Evolutionary conservation across 2,329 filamentous ascomycete species (phyloP).

Genomic region (Purpureocillium takamizusanense): DNA sequence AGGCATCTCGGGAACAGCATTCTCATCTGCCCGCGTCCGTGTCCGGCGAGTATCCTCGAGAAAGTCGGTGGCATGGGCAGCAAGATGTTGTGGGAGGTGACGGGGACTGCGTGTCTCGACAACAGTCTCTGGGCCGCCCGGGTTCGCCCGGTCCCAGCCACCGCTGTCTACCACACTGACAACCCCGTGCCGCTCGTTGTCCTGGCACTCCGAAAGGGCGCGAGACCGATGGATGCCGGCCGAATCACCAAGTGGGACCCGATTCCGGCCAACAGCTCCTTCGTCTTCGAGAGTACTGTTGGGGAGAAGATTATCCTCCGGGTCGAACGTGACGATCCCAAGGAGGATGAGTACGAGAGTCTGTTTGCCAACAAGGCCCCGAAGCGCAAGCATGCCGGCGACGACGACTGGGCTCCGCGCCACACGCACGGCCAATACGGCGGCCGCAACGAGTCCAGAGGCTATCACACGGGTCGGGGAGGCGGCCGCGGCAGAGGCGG

Average conservation of each 20-base stretch:
- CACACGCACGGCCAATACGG: slow-evolving; percentile 22
- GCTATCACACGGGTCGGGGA: slow-evolving; percentile 32
- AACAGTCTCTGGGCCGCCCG: slow-evolving; percentile 82
- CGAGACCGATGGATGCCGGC: slow-evolving; percentile 68
- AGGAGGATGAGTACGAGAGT: slow-evolving; percentile 55
- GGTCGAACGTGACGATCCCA: slow-evolving; percentile 62
- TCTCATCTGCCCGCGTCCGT: slow-evolving; percentile 74
- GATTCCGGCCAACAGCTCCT: slow-evolving; percentile 58
- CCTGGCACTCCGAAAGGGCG: slow-evolving; percentile 67
- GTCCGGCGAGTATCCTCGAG: slow-evolving; percentile 61
- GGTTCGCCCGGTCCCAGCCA: slow-evolving; percentile 61
- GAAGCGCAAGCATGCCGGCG: slow-evolving; percentile 48
- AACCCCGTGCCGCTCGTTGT: slow-evolving; percentile 73
- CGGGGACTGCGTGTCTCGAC: slow-evolving; percentile 64
- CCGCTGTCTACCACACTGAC: slow-evolving; percentile 66
- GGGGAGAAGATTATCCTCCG: slow-evolving; percentile 79
- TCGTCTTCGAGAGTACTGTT: slow-evolving; percentile 74
- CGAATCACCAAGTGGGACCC: slow-evolving; percentile 81
- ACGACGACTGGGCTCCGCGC: slow-evolving; percentile 31
- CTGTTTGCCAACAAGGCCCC: slow-evolving; percentile 49
- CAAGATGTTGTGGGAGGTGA: slow-evolving; percentile 77
- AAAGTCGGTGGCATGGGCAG: slow-evolving; percentile 82
- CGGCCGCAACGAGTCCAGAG: slow-evolving; percentile 31
- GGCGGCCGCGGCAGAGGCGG: slow-evolving; percentile 24
- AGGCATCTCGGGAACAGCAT: slow-evolving; percentile 84